Percentiles rank a stretch among this genome's conserved stretches.
Evolutionary conservation across 768 basidiomycete species (phyloP).

Genomic region (Lentinula guzmanii): DNA sequence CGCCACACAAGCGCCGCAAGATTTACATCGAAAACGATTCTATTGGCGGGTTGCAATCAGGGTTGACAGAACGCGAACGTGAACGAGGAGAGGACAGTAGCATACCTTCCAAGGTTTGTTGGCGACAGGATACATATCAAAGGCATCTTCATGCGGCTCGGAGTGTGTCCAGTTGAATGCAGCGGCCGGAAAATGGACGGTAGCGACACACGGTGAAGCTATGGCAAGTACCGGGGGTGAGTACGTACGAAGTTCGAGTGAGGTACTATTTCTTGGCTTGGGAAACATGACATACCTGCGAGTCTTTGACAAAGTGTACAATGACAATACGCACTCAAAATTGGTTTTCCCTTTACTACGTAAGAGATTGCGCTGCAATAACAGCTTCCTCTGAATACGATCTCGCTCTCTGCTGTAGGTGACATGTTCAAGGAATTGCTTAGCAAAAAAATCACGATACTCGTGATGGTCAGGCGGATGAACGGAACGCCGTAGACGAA

Average conservation of each 20-base stretch:
- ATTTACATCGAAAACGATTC: slow-evolving; percentile 55
- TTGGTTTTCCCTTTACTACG: slow-evolving; percentile 37
- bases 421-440: background rate
- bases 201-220: slow-evolving; percentile 61
- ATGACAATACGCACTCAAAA: slow-evolving; percentile 61
- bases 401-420: background rate
- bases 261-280: slow-evolving; percentile 5
- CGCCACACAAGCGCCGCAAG: slow-evolving; percentile 49
- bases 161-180: slow-evolving; percentile 52
- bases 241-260: background rate
- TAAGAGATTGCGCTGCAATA: slow-evolving; percentile 53
- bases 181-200: slow-evolving; percentile 45
- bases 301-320: slow-evolving; percentile 65
- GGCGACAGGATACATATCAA: slow-evolving; percentile 44
- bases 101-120: slow-evolving; percentile 45
- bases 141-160: slow-evolving; percentile 22
- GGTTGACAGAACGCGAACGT: too few relatives aligned
- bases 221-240: too few relatives aligned
- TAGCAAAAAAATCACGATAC: background rate
- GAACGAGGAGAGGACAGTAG: too few relatives aligned
- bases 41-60: background rate
- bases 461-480: background rate
- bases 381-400: slow-evolving; percentile 40
- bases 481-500: background rate
- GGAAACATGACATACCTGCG: slow-evolving; percentile 30